A percentile compares a stretch with the other conserved stretches of the same genome.
phyloP scores from a whole-genome alignment of 306 rosid genomes.

The Calophaca sinica region DNA sequence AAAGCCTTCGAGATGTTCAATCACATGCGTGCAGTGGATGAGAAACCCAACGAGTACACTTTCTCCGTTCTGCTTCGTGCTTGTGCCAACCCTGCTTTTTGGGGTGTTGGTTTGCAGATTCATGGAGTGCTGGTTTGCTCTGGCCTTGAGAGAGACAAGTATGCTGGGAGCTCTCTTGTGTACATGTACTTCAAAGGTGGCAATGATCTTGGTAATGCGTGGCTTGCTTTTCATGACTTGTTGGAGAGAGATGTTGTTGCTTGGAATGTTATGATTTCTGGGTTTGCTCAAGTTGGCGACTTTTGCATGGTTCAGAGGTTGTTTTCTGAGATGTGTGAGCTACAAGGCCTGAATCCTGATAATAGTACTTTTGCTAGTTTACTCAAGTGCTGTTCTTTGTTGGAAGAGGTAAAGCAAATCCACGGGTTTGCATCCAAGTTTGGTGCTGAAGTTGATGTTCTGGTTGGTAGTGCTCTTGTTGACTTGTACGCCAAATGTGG shows the following conservation, averaged over 20 bases:
- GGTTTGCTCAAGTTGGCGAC: slow-evolving; percentile 59
- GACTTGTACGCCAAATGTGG: slow-evolving; percentile 59
- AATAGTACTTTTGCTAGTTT: slow-evolving; percentile 51
- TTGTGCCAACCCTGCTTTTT: slow-evolving; percentile 46
- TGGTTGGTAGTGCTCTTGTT: slow-evolving; percentile 58
- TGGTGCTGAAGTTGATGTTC: slow-evolving; percentile 55
- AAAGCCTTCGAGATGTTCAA: slow-evolving; percentile 54
- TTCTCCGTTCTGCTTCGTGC: slow-evolving; percentile 53
- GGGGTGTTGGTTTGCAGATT: slow-evolving; percentile 56
- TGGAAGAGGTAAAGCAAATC: slow-evolving; percentile 53
- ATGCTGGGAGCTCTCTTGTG: slow-evolving; percentile 59
- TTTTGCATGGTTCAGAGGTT: slow-evolving; percentile 49
- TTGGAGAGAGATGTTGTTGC: slow-evolving; percentile 57
- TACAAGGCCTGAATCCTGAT: slow-evolving; percentile 53
- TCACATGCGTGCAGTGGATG: slow-evolving; percentile 50
- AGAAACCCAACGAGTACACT: slow-evolving; percentile 62
- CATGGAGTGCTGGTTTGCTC: slow-evolving; percentile 51
- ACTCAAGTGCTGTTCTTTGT: slow-evolving; percentile 54
- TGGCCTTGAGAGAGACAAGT: slow-evolving; percentile 57
- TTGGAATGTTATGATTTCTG: slow-evolving; percentile 69
- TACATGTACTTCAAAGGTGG: slow-evolving; percentile 56
- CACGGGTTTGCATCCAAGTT: slow-evolving; percentile 56
- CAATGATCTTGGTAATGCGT: slow-evolving; percentile 38
- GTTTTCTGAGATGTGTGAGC: slow-evolving; percentile 57
- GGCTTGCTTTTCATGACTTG: slow-evolving; percentile 49